Conservation (phyloP, 148 eudicot species). For the Nepenthes mirabilis region DNA sequence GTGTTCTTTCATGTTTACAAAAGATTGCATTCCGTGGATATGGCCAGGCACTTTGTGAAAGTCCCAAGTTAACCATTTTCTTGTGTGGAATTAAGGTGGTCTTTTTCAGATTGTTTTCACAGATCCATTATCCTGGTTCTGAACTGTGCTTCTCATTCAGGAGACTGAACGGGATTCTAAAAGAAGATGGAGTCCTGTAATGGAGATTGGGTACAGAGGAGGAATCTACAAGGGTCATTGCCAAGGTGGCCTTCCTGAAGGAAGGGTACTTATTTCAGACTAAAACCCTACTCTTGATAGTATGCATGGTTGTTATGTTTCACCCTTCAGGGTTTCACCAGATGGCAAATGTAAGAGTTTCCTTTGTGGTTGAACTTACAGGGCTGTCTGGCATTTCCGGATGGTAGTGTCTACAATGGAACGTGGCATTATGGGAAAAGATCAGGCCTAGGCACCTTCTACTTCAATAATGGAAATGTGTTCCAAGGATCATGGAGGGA, state of each 20-base stretch:
- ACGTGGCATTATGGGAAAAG: conserved; percentile 90
- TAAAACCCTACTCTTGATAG: not conserved
- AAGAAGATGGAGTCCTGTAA: conserved; percentile 62
- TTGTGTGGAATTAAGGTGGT: not conserved
- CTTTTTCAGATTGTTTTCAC: not conserved
- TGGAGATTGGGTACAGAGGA: conserved; percentile 79
- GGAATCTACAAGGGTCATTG: conserved; percentile 70
- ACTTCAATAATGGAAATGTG: conserved; percentile 80
- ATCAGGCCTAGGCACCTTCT: conserved; percentile 80
- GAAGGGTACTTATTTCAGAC: conserved; percentile 48
- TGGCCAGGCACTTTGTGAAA: no score
- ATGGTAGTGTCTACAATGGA: conserved; percentile 90
- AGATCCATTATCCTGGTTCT: not conserved
- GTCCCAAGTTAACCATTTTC: no score
- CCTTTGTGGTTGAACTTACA: conserved; percentile 13
- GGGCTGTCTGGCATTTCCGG: conserved; percentile 56
- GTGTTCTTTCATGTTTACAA: no score
- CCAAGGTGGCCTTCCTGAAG: conserved; percentile 97
- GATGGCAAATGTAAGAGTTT: not conserved
- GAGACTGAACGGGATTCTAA: conserved; percentile 78
- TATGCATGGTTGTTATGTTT: no score
- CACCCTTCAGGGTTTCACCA: not conserved
- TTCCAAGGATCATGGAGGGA: conserved; percentile 97
- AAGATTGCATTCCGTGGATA: no score
- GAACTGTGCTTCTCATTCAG: conserved; percentile 19